Base-by-base conservation (phyloP, 495 filamentous ascomycete species). In the Recurvomyces mirabilis region DNA sequence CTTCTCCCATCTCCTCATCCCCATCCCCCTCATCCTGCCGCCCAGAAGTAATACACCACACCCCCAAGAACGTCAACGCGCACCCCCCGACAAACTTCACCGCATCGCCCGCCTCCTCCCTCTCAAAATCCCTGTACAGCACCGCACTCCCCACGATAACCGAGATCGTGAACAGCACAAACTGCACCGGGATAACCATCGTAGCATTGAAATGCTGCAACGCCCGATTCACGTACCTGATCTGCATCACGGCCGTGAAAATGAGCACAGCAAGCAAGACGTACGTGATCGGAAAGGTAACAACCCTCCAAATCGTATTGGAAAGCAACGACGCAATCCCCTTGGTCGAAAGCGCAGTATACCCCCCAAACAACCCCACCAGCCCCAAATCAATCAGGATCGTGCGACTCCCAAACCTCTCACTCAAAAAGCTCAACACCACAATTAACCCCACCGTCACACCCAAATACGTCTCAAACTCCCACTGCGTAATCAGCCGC, bases 101-200 rank as follows among this genome's bases (percentile, higher is more conserved):
- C 14, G 82, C 81, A 45, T 83, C 78, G 22, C 74, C 68, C 20
- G 67, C 57, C 0, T 75, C 76, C 6, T 84, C 81, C 3, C 79
- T 80, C 57, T 94, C 79, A 55, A 98, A 98, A 61, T 98, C 91
- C 5, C 87, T 77, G 58, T 95, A 98, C 10, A 98, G 64, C 20
- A 98, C 69, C 0, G 91, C 87, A 60, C 84, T 93, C 34, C 91
- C 91, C 39, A 93, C 73, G 55, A 98, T 96, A 40, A 98, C 91
- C 1, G 80, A 93, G 5, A 98, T 68, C 0, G 91, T 98, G 60
- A 98, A 98, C 29, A 93, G 71, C 20, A 98, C 91, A 53, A 98
- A 98, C 57, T 98, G 91, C 11, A 85, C 86, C 1, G 91, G 91
- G 41, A 98, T 95, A 48, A 98, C 91, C 55, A 94, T 86, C 0